Evolutionary conservation across 352 stramenopile genomes (phyloP), one percentile per base, ranked within the genome.

Genomic region (Pythium folliculosum): DNA sequence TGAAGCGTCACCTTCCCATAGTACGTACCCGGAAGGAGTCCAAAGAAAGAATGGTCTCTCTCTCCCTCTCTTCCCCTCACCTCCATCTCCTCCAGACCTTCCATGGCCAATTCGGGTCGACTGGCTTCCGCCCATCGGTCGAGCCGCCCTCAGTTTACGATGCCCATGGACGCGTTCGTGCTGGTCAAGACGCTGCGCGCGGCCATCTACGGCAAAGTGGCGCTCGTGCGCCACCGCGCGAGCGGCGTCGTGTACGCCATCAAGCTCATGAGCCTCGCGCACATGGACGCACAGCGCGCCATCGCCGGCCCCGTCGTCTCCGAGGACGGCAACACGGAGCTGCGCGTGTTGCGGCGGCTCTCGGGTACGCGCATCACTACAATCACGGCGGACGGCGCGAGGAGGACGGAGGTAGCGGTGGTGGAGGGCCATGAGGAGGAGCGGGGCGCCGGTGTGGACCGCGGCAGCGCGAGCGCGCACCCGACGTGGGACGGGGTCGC

Each of bases 231-330:
- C 38, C 76, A 81, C 58, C 69, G 71, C 12, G 22, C 52, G 5
- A 77, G 73, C 1, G 70, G 72, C 32, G 59, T 58, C 5, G 62
- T 77, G 25, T 85, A 80, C 53, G 82, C 82, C 53, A 69, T 90
- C 38, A 90, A 90, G 55, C 74, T 81, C 65, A 90, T 90, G 82
- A 89, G 82, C 59, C 57, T 85, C 37, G 63, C 78, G 43, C 80
- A 89, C 69, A 80, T 90, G 73, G 50, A 61, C 23, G 70, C 72
- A 16, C 77, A 67, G 10, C 80, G 73, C 12, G 80, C 78, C 3
- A 69, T 88, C 37, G 71, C 71, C 13, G 80, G 80, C 3, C 67
- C 72, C 2, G 57, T 62, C 21, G 77, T 88, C 21, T 67, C 71
- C 43, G 80, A 88, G 51, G 74, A 88, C 63, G 80, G 80, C 16